These are phyloP conservation scores for Trametes gibbosa DNA, from an alignment of 768 basidiomycete species.

Conservation along the genomic window DNA sequence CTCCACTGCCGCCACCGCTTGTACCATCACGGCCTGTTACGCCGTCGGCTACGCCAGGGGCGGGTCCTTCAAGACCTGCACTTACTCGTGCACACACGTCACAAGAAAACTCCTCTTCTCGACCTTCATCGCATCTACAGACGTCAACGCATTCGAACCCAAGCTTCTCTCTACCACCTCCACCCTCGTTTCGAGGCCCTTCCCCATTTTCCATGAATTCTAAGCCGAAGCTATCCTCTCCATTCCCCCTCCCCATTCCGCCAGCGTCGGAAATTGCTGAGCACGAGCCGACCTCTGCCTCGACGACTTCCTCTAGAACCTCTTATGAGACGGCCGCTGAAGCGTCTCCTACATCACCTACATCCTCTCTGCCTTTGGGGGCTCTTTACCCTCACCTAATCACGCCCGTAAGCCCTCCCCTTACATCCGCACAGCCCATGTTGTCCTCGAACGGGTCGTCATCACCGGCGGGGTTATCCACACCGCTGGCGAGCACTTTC, in stretches of 20 bases:
- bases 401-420: conserved; percentile 2
- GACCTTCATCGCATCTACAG: conserved; percentile 14
- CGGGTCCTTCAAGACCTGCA: neutral
- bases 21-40: conserved; percentile 19
- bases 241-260: conserved; percentile 8
- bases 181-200: conserved; percentile 5
- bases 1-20: conserved; percentile 14
- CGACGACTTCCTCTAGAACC: conserved; percentile 11
- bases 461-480: neutral
- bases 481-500: conserved; percentile 7
- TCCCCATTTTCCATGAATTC: neutral
- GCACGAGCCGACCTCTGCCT: conserved; percentile 7
- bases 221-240: conserved; percentile 14
- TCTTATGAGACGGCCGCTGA: conserved; percentile 14
- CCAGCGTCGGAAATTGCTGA: neutral
- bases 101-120: conserved; percentile 5
- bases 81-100: neutral
- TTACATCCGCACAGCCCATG: conserved; percentile 6
- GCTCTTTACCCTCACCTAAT: conserved; percentile 18
- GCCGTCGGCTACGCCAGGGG: conserved; percentile 7
- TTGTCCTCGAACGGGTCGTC: neutral
- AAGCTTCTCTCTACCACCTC: conserved; percentile 6
- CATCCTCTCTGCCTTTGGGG: conserved; percentile 18
- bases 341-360: conserved; percentile 15
- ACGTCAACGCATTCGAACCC: conserved; percentile 5